Evolutionary conservation across 2,329 filamentous ascomycete species (phyloP).

Genomic region (Diplocarpon rosae): DNA sequence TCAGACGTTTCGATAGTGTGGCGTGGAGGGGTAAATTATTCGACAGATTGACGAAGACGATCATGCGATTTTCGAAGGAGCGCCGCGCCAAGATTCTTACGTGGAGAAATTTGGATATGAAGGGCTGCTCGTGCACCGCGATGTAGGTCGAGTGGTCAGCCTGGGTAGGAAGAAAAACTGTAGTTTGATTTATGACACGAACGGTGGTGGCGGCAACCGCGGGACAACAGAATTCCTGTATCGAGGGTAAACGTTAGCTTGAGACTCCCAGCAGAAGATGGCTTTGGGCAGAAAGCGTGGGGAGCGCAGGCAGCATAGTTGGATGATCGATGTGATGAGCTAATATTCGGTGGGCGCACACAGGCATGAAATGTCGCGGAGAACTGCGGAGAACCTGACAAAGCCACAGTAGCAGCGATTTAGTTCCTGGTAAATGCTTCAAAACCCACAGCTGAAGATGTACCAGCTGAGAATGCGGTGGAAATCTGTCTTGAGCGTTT

Average conservation of each 20-base stretch:
- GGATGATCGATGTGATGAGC: constrained; percentile 12
- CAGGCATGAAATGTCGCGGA: constrained; percentile 6
- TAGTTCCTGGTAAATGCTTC: constrained; percentile 6
- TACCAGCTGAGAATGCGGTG: constrained; percentile 12
- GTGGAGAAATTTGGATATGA: constrained; percentile 8
- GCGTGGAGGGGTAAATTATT: constrained; percentile 2
- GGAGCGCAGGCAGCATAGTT: constrained; percentile 1
- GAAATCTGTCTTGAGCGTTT: constrained; percentile 10
- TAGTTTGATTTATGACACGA: constrained; percentile 22
- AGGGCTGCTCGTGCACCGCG: constrained; percentile 7
- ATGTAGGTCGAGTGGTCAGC: constrained; percentile 11
- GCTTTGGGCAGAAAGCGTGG: constrained; percentile 1
- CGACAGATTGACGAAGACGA: not conserved
- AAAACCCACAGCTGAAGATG: constrained; percentile 8
- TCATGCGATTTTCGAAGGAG: constrained; percentile 4
- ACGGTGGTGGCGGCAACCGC: constrained; percentile 17
- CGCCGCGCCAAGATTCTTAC: constrained; percentile 2
- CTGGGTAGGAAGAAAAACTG: constrained; percentile 18
- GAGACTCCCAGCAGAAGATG: constrained; percentile 5
- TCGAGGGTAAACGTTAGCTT: constrained; percentile 15
- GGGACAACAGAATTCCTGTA: constrained; percentile 12
- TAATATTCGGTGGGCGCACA: constrained; percentile 10
- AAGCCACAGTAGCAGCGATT: constrained; percentile 9
- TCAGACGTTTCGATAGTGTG: not conserved
- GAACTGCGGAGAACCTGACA: constrained; percentile 12